phyloP scores from a whole-genome alignment of 108 stramenopile species.

The Fistulifera pelliculosa region DNA sequence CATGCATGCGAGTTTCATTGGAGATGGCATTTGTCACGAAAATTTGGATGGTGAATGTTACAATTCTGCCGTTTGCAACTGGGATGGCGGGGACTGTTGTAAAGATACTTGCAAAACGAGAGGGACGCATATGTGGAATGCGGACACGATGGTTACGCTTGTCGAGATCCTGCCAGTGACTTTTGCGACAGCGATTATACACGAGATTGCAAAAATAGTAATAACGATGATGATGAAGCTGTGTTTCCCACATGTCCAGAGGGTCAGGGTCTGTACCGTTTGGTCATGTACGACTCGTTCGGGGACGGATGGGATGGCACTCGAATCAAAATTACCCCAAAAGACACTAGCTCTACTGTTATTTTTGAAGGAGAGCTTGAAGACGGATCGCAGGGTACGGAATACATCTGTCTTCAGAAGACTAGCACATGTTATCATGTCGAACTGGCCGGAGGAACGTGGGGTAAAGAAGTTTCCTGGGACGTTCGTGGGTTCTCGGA shows the following conservation, averaged over 20 bases:
- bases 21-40: slow-evolving; percentile 83
- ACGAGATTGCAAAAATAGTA: slow-evolving; percentile 28
- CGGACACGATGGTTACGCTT: slow-evolving; percentile 79
- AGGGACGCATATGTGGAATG: slow-evolving; percentile 38
- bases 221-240: slow-evolving; percentile 18
- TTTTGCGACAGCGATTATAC: slow-evolving; percentile 53
- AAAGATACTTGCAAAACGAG: slow-evolving; percentile 49
- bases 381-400: slow-evolving; percentile 61
- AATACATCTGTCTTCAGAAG: slow-evolving; percentile 62
- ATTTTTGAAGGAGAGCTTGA: slow-evolving; percentile 55
- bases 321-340: slow-evolving; percentile 27
- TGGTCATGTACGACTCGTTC: slow-evolving; percentile 73
- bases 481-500: slow-evolving; percentile 52
- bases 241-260: slow-evolving; percentile 21
- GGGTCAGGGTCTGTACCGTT: slow-evolving; percentile 36
- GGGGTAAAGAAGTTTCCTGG: slow-evolving; percentile 90
- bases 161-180: slow-evolving; percentile 58
- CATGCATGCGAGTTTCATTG: slow-evolving; percentile 60
- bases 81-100: slow-evolving; percentile 89
- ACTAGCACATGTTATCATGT: slow-evolving; percentile 62
- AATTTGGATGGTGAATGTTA: slow-evolving; percentile 69
- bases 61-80: slow-evolving; percentile 77
- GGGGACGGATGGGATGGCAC: slow-evolving; percentile 88
- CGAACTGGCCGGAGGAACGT: slow-evolving; percentile 56
- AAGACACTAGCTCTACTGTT: slow-evolving; percentile 6